Percentiles rank a stretch among this genome's conserved stretches.
Conservation (phyloP, 2,329 filamentous ascomycete genomes). For the Colletotrichum magnum region DNA sequence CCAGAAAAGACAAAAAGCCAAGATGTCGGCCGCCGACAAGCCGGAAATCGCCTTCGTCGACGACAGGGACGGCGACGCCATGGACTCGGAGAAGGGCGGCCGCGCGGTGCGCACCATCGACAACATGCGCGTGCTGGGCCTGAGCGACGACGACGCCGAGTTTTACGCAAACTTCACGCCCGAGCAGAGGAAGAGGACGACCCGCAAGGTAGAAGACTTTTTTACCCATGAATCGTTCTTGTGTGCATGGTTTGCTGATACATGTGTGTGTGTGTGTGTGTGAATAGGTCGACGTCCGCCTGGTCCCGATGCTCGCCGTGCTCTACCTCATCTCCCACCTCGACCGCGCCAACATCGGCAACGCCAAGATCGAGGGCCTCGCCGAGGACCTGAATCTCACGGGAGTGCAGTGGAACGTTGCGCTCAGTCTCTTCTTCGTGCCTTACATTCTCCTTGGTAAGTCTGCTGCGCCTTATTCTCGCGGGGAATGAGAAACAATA, state of each 20-base stretch:
- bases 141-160: conserved; percentile 46
- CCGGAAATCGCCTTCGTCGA: conserved; percentile 45
- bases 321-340: conserved; percentile 71
- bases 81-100: conserved; percentile 40
- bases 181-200: conserved; percentile 44
- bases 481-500: neutral
- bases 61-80: conserved; percentile 34
- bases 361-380: conserved; percentile 64
- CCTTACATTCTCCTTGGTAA: conserved; percentile 68
- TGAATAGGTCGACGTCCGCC: conserved; percentile 39
- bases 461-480: too few relatives aligned
- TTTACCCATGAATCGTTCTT: neutral
- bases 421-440: conserved; percentile 73
- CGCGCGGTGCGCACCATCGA: conserved; percentile 45
- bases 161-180: conserved; percentile 46
- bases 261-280: neutral
- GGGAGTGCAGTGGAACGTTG: conserved; percentile 71
- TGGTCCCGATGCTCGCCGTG: conserved; percentile 66
- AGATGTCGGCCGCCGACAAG: conserved; percentile 41
- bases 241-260: neutral
- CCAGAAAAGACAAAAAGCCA: neutral
- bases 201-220: conserved; percentile 44
- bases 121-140: conserved; percentile 48
- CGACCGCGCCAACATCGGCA: conserved; percentile 66
- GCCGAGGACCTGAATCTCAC: conserved; percentile 60